Conservation (phyloP, 768 basidiomycete species). For the Kwoniella heveanensis region DNA sequence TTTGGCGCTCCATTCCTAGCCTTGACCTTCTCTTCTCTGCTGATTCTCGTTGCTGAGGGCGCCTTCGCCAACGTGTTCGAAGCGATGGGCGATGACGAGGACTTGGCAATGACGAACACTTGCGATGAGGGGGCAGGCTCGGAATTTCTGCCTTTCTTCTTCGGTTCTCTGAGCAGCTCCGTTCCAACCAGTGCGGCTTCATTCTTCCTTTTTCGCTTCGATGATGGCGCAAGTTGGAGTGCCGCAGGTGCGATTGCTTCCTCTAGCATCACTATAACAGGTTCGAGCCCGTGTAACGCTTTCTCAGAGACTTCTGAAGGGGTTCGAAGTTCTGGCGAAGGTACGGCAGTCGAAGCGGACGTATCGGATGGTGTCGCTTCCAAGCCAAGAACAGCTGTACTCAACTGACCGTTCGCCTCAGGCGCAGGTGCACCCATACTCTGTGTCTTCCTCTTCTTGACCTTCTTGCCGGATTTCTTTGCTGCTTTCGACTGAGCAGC, state of each 20-base stretch:
- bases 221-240: background rate
- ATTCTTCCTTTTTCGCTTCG: constrained; percentile 5
- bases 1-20: constrained; percentile 21
- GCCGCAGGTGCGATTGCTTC: too few relatives aligned
- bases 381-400: constrained; percentile 6
- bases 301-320: constrained; percentile 1
- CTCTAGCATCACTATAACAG: background rate
- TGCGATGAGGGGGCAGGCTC: background rate
- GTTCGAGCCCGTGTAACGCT: background rate
- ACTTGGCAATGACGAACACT: too few relatives aligned
- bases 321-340: constrained; percentile 1
- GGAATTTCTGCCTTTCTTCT: constrained; percentile 11
- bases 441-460: constrained; percentile 1
- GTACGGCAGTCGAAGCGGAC: background rate
- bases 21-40: constrained; percentile 8
- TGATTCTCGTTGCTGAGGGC: background rate
- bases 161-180: background rate
- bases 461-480: constrained; percentile 13
- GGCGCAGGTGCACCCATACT: too few relatives aligned
- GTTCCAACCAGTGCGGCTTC: background rate
- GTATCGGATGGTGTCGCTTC: constrained; percentile 3
- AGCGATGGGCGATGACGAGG: background rate
- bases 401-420: background rate
- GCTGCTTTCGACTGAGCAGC: constrained; percentile 8
- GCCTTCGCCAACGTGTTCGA: background rate